phyloP scores from a whole-genome alignment of 768 basidiomycete genomes.

The Boletus reticulatus region DNA sequence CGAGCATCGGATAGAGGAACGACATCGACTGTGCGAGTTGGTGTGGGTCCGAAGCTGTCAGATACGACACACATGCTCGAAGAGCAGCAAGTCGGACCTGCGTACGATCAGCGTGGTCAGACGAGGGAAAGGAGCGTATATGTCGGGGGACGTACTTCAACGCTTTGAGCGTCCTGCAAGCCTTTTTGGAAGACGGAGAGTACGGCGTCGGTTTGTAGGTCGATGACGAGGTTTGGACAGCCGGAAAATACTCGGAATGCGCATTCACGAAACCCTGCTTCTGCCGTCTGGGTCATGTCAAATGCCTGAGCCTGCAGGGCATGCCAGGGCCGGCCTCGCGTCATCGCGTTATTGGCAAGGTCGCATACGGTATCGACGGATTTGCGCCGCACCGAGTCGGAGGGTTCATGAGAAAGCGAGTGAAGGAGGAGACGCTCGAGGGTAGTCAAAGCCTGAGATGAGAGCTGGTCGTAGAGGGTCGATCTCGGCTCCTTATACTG shows the following conservation, averaged over 20 bases:
- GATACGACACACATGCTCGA: conserved; percentile 65
- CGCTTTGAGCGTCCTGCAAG: conserved; percentile 60
- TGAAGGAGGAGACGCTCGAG: conserved; percentile 73
- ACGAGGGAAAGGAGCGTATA: not conserved
- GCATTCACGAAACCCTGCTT: conserved; percentile 47
- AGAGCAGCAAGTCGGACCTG: conserved; percentile 76
- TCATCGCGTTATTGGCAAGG: conserved; percentile 72
- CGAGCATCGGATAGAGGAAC: conserved; percentile 70
- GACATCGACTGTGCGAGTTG: conserved; percentile 61
- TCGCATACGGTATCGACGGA: conserved; percentile 76
- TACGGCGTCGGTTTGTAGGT: conserved; percentile 70
- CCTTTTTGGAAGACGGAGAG: conserved; percentile 65
- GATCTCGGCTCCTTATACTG: conserved; percentile 39
- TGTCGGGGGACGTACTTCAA: conserved; percentile 48
- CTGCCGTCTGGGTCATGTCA: conserved; percentile 47
- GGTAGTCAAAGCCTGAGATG: conserved; percentile 58
- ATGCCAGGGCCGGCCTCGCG: conserved; percentile 77
- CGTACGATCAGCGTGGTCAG: not conserved
- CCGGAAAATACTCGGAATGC: conserved; percentile 73
- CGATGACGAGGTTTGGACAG: conserved; percentile 73
- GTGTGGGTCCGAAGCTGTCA: conserved; percentile 56
- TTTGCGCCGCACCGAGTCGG: conserved; percentile 60
- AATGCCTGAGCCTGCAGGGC: conserved; percentile 73
- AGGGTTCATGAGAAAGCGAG: conserved; percentile 61
- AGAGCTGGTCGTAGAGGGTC: conserved; percentile 78